A percentile compares a stretch with the other conserved stretches of the same genome.
These are phyloP conservation scores for Graphilbum fragrans DNA, from an alignment of 2,329 filamentous ascomycete genomes.

Conservation along the genomic window DNA sequence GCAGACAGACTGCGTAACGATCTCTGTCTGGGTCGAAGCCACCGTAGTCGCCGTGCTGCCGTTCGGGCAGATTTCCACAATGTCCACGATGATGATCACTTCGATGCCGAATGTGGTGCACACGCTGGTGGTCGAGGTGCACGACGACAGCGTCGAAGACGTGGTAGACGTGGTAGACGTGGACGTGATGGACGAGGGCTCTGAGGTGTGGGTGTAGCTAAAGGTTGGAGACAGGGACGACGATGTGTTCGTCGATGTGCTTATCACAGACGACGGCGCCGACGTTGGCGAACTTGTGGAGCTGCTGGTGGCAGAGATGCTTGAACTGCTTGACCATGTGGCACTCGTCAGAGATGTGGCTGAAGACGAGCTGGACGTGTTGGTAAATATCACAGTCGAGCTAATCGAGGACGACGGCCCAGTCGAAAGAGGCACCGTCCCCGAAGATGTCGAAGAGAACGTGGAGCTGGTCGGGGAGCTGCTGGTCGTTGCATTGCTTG, in stretches of 20 bases:
- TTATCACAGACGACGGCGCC: no score
- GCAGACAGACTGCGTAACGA: slow-evolving; percentile 5
- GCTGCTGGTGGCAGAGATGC: no score
- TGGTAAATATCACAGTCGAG: no score
- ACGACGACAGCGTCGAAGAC: background rate
- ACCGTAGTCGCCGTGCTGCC: background rate
- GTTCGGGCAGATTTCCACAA: slow-evolving; percentile 6
- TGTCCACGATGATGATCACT: slow-evolving; percentile 5
- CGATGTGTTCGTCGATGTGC: background rate
- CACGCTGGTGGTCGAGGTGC: background rate
- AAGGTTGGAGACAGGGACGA: background rate
- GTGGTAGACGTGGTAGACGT: background rate
- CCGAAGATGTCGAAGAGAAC: no score
- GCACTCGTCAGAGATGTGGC: no score
- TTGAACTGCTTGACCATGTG: no score
- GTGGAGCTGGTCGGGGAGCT: background rate
- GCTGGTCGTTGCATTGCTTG: background rate
- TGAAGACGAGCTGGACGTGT: background rate
- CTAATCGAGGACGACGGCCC: no score
- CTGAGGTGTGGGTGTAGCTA: background rate
- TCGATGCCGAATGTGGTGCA: slow-evolving; percentile 1
- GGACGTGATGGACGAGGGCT: background rate
- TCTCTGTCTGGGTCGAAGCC: slow-evolving; percentile 3
- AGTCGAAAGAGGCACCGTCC: no score
- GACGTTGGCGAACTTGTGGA: no score